Evolutionary conservation across 2,329 filamentous ascomycete species (phyloP).

Genomic region (Bertia moriformis): DNA sequence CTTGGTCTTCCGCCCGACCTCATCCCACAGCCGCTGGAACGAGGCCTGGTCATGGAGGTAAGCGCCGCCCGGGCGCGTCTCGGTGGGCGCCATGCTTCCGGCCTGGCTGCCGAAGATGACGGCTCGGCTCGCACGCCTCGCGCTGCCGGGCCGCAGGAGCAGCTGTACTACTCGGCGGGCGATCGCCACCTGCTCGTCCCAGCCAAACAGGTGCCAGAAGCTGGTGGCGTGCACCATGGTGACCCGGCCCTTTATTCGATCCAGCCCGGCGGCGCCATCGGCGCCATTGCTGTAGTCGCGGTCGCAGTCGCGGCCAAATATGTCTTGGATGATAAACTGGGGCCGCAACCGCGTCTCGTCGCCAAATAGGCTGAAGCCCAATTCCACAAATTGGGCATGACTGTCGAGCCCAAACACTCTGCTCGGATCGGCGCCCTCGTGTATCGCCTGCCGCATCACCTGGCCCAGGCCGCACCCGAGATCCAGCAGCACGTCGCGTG

Average conservation of each 20-base stretch:
- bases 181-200: slow-evolving; percentile 28
- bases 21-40: slow-evolving; percentile 37
- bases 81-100: slow-evolving; percentile 20
- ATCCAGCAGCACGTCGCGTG: slow-evolving; percentile 27
- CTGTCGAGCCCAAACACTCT: slow-evolving; percentile 35
- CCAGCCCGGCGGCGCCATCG: too few relatives aligned
- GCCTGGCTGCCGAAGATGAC: slow-evolving; percentile 37
- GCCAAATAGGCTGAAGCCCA: slow-evolving; percentile 51
- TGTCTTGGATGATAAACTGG: slow-evolving; percentile 33
- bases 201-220: slow-evolving; percentile 34
- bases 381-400: slow-evolving; percentile 31
- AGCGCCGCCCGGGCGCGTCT: too few relatives aligned
- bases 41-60: slow-evolving; percentile 32
- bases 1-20: slow-evolving; percentile 29
- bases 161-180: slow-evolving; percentile 28
- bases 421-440: slow-evolving; percentile 30
- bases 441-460: slow-evolving; percentile 29
- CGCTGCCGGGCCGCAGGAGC: slow-evolving; percentile 10
- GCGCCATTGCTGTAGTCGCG: slow-evolving; percentile 18
- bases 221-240: slow-evolving; percentile 32
- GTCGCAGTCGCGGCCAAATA: slow-evolving; percentile 15
- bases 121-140: slow-evolving; percentile 24
- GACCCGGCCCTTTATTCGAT: slow-evolving; percentile 20
- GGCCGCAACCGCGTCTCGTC: slow-evolving; percentile 32
- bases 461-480: slow-evolving; percentile 35